A percentile compares a stretch with the other conserved stretches of the same genome.
phyloP scores from a whole-genome alignment of 1,284 basidiomycete species.

The Omphalotus olearius region DNA sequence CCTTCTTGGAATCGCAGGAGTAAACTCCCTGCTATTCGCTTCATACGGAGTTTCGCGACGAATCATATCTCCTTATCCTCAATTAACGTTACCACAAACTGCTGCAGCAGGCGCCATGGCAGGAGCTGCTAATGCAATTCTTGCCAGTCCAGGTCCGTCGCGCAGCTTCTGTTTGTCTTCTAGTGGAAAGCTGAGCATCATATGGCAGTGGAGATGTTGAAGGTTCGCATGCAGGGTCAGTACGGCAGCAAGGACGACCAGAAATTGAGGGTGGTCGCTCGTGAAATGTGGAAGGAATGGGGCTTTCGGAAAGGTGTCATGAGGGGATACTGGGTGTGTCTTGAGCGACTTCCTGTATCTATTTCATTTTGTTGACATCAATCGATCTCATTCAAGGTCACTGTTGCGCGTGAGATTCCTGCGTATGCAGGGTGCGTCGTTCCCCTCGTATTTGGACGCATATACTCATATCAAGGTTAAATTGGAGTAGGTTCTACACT shows the following conservation, averaged over 20 bases:
- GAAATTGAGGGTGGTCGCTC: constrained; percentile 64
- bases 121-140: constrained; percentile 82
- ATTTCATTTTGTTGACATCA: constrained; percentile 1
- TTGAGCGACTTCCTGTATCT: not conserved
- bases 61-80: constrained; percentile 83
- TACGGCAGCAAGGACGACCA: constrained; percentile 78
- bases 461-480: no score
- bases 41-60: constrained; percentile 82
- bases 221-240: constrained; percentile 97
- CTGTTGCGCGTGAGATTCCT: constrained; percentile 88
- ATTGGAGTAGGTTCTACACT: constrained; percentile 58
- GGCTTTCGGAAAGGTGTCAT: constrained; percentile 88
- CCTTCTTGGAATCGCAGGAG: constrained; percentile 90
- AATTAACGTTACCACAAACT: constrained; percentile 75
- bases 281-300: constrained; percentile 82
- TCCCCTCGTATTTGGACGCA: not conserved
- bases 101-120: constrained; percentile 89
- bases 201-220: constrained; percentile 76
- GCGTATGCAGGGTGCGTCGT: constrained; percentile 82
- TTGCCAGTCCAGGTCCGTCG: constrained; percentile 79
- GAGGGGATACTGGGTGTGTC: constrained; percentile 88
- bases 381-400: constrained; percentile 57
- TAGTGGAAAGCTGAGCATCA: not conserved
- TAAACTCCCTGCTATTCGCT: constrained; percentile 93
- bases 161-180: not conserved